Conservation (phyloP, 75 land plant species). For the Pinus tabuliformis region DNA sequence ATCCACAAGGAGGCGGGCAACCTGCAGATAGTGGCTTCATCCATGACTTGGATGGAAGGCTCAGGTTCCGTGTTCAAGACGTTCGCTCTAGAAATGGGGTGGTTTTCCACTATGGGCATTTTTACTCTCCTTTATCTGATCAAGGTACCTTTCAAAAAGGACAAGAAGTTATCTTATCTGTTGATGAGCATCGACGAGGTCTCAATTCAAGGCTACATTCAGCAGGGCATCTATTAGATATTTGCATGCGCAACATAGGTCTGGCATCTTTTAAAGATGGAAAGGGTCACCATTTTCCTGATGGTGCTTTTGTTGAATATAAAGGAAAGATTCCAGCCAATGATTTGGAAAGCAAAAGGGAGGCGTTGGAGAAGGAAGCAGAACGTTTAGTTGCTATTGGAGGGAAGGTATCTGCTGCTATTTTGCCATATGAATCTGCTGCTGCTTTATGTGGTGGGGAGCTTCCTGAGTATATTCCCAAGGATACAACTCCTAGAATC, state of each 20-base stretch:
- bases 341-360: constrained; percentile 38
- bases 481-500: constrained; percentile 67
- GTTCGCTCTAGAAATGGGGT: too few species aligned
- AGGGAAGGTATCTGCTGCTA: constrained; percentile 54
- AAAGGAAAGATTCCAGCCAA: constrained; percentile 54
- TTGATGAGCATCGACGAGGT: too few species aligned
- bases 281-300: constrained; percentile 80
- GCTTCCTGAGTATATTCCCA: constrained; percentile 65
- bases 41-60: too few species aligned
- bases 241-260: constrained; percentile 56
- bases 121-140: too few species aligned
- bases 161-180: too few species aligned
- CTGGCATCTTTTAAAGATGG: constrained; percentile 44
- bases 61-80: too few species aligned
- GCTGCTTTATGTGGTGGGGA: constrained; percentile 58
- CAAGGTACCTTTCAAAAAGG: too few species aligned
- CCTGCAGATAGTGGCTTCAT: too few species aligned
- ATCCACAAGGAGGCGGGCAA: too few species aligned
- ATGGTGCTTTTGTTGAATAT: constrained; percentile 80
- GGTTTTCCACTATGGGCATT: too few species aligned
- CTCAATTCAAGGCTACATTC: constrained; percentile 51
- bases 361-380: constrained; percentile 54
- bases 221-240: constrained; percentile 73
- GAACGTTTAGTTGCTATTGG: constrained; percentile 56
- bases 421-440: constrained; percentile 58